phyloP scores from a whole-genome alignment of 2,329 filamentous ascomycete genomes.

The Juglanconis oblonga region DNA sequence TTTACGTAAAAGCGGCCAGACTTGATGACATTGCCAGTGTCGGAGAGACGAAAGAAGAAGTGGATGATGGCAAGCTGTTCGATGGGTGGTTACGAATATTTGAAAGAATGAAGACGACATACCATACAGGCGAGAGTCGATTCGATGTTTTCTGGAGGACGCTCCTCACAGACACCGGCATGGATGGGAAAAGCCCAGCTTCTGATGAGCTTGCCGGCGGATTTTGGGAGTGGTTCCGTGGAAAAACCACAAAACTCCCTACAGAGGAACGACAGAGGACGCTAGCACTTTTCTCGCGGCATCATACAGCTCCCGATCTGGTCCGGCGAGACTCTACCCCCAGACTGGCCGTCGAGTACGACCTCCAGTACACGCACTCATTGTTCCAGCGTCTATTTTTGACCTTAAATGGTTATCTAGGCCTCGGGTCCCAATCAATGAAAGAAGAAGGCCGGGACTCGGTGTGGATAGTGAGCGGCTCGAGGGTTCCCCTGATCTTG shows the following conservation, averaged over 20 bases:
- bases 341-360: background rate
- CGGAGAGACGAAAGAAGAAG: conserved; percentile 2
- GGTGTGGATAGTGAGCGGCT: background rate
- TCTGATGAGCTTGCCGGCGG: background rate
- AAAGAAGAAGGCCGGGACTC: background rate
- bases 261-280: background rate
- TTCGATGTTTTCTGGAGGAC: conserved; percentile 1
- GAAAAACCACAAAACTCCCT: background rate
- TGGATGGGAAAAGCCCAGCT: background rate
- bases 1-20: background rate
- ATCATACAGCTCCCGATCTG: background rate
- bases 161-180: background rate
- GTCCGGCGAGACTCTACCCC: too few relatives aligned
- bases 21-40: background rate
- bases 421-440: background rate
- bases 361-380: background rate
- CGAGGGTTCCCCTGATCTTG: background rate
- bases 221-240: background rate
- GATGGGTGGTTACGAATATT: background rate
- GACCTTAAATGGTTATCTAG: background rate
- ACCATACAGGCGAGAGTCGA: background rate
- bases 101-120: background rate
- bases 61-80: background rate
- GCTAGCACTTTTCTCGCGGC: too few relatives aligned
- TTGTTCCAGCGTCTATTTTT: background rate